Conservation (phyloP, 1,284 basidiomycete species). For the Ceratobasidium sp. region DNA sequence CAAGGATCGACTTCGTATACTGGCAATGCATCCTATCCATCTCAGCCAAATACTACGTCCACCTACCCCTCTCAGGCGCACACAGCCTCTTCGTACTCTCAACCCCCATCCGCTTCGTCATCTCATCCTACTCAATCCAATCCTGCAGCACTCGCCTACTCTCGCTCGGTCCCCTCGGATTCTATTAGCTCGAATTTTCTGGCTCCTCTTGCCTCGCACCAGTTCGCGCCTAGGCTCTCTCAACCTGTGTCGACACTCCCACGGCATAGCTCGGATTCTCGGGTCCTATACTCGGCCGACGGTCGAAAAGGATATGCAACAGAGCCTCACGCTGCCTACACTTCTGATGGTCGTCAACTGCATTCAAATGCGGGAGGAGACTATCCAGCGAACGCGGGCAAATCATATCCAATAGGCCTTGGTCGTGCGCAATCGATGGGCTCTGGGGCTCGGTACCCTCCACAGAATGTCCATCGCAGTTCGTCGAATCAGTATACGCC, state of each 20-base stretch:
- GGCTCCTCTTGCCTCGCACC: conserved; percentile 32
- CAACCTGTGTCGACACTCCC: conserved; percentile 33
- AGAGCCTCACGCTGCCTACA: not conserved
- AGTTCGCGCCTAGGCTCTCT: conserved; percentile 37
- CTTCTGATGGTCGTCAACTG: conserved; percentile 7
- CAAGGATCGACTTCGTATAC: not conserved
- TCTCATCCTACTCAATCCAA: conserved; percentile 31
- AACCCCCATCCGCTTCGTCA: not conserved
- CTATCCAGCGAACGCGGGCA: not conserved
- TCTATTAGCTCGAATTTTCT: conserved; percentile 23
- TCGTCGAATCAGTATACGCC: conserved; percentile 8
- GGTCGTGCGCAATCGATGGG: not conserved
- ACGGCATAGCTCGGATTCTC: conserved; percentile 29
- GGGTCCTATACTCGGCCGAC: conserved; percentile 5
- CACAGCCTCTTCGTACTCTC: conserved; percentile 22
- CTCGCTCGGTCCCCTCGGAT: conserved; percentile 13
- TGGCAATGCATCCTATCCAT: not conserved
- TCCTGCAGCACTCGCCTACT: not conserved
- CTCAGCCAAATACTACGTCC: conserved; percentile 3
- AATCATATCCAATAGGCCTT: not conserved
- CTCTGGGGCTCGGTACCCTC: not conserved
- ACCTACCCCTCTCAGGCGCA: conserved; percentile 19
- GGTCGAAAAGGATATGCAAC: not conserved
- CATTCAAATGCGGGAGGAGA: not conserved
- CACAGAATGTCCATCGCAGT: conserved; percentile 2